Percentiles rank a stretch among this genome's conserved stretches.
These are phyloP conservation scores for Candida ovalis DNA, from an alignment of 805 yeast genomes.

Conservation along the genomic window DNA sequence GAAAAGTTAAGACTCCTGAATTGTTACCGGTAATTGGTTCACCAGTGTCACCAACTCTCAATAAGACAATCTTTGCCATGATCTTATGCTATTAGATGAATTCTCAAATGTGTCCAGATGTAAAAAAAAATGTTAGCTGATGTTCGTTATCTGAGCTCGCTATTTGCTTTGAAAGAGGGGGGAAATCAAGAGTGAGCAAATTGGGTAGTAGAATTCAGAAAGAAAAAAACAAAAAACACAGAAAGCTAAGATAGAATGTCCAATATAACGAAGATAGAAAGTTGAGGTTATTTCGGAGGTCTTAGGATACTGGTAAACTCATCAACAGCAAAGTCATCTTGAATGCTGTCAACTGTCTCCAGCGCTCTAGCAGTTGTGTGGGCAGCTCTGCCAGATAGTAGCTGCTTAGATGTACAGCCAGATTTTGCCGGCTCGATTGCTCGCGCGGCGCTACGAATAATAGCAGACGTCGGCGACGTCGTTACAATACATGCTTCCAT, in stretches of 20 bases:
- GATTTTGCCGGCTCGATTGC: background rate
- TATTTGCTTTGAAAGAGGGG: background rate
- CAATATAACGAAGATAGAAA: no score
- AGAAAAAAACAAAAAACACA: no score
- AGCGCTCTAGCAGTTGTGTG: background rate
- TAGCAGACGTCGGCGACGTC: background rate
- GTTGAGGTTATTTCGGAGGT: no score
- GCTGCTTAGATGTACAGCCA: background rate
- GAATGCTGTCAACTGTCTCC: background rate
- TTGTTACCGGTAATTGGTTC: conserved; percentile 37
- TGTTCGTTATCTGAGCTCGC: no score
- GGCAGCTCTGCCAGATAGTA: no score
- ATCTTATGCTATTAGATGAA: no score
- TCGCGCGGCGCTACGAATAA: background rate
- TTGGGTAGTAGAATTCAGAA: background rate
- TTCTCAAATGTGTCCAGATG: background rate
- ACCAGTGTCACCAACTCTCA: conserved; percentile 45
- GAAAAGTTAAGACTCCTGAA: conserved; percentile 50
- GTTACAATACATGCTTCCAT: background rate
- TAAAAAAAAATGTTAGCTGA: no score
- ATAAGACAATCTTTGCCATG: conserved; percentile 39
- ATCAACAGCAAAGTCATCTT: no score
- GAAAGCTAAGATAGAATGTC: no score
- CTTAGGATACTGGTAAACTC: no score
- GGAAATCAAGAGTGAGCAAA: background rate